A percentile compares a stretch with the other conserved stretches of the same genome.
These are phyloP conservation scores for Floccularia luteovirens DNA, from an alignment of 768 basidiomycete genomes.

Conservation along the genomic window DNA sequence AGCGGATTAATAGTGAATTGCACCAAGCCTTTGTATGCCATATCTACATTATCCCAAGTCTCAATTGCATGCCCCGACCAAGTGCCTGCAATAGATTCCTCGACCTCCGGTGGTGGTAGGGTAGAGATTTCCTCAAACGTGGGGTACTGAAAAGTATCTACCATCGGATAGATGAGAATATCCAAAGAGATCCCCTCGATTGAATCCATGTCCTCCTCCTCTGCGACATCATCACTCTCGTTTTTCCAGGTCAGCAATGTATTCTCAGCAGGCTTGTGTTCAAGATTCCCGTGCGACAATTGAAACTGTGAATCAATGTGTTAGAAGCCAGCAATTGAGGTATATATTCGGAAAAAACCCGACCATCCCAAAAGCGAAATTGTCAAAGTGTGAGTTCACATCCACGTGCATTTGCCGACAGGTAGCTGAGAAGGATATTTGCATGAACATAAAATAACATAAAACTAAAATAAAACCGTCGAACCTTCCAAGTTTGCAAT, in stretches of 20 bases:
- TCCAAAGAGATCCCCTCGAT: too few species aligned
- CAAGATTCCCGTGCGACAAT: conserved; percentile 23
- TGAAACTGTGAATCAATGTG: conserved; percentile 15
- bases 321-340: background rate
- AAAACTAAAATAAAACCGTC: background rate
- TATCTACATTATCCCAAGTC: too few species aligned
- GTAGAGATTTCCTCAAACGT: too few species aligned
- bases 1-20: too few species aligned
- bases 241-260: conserved; percentile 21
- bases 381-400: conserved; percentile 21
- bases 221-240: conserved; percentile 9
- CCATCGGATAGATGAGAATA: too few species aligned
- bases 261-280: conserved; percentile 20
- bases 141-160: too few species aligned
- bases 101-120: too few species aligned
- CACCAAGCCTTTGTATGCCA: too few species aligned
- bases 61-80: too few species aligned
- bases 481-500: conserved; percentile 25
- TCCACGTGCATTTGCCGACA: conserved; percentile 28
- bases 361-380: conserved; percentile 30
- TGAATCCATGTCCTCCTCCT: conserved; percentile 8
- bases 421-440: conserved; percentile 13
- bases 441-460: background rate
- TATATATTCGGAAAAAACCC: conserved; percentile 4
- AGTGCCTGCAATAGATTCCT: too few species aligned